Evolutionary conservation across 75 land plant species (phyloP).

Genomic region (Cupressus sempervirens): DNA sequence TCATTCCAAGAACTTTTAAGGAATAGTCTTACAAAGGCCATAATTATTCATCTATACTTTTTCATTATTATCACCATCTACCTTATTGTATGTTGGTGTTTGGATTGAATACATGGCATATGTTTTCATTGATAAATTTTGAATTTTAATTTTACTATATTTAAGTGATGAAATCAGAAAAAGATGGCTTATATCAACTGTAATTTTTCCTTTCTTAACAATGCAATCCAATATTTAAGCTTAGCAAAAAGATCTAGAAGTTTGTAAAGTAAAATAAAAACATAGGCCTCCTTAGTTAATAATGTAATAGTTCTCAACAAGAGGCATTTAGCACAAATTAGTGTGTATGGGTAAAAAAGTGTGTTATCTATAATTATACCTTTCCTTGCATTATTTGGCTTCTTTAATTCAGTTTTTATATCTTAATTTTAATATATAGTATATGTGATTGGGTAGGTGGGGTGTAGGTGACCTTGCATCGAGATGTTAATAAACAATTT

Average conservation of each 20-base stretch:
- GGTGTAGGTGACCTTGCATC: constrained; percentile 54
- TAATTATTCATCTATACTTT: background rate
- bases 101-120: background rate
- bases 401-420: background rate
- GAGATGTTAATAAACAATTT: constrained; percentile 74
- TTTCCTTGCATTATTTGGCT: background rate
- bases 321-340: constrained; percentile 34
- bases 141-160: background rate
- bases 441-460: background rate
- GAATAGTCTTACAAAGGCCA: constrained; percentile 13
- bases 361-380: background rate
- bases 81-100: background rate
- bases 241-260: constrained; percentile 41
- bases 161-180: background rate
- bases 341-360: constrained; percentile 24
- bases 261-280: constrained; percentile 29
- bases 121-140: background rate
- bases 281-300: constrained; percentile 25
- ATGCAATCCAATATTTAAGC: constrained; percentile 36
- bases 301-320: constrained; percentile 34
- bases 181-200: background rate
- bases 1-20: no score
- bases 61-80: background rate
- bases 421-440: constrained; percentile 5
- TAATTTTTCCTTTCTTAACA: background rate